Base-by-base conservation (phyloP, 2,329 filamentous ascomycete genomes). In the Colletotrichum higginsianum region DNA sequence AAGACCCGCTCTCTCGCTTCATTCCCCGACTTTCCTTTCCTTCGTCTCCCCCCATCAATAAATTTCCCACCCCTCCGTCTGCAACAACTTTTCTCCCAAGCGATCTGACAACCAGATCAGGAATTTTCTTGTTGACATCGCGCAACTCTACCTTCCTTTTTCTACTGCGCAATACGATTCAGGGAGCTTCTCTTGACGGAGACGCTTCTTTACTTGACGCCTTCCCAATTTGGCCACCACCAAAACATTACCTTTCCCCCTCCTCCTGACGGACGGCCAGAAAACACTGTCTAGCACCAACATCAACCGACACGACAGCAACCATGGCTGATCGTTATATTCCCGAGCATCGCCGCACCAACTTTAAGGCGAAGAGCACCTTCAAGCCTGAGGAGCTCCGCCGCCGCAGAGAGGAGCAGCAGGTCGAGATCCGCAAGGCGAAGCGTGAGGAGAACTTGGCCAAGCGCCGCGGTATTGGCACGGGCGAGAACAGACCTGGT, bases 371-470 rank as follows among this genome's bases (percentile, higher is more conserved):
- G 67, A 98, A 98, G 90, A 96, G 94, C 86, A 94, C 94, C 80
- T 98, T 99, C 90, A 98, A 98, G 91, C 96, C 96, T 79, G 96
- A 99, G 84, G 96, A 99, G 88, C 92, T 99, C 76, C 94, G 96
- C 82, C 95, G 96, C 80, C 96, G 96, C 82, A 96, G 96, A 82
- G 96, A 99, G 84, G 96, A 99, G 86, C 95, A 98, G 85, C 96
- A 98, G 87, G 96, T 99, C 76, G 96, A 99, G 87, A 99, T 99
- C 81, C 93, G 96, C 83, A 98, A 97, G 87, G 94, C 95, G 76
- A 98, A 98, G 91, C 92, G 96, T 82, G 96, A 99, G 86, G 96
- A 99, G 88, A 98, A 98, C 86, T 87, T 99, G 82, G 96, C 96
- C 84, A 99, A 99, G 91, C 91, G 96, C 85, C 92, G 96, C 88